Conservation (phyloP, 2,329 filamentous ascomycete species). For the Fusarium sacchari region DNA sequence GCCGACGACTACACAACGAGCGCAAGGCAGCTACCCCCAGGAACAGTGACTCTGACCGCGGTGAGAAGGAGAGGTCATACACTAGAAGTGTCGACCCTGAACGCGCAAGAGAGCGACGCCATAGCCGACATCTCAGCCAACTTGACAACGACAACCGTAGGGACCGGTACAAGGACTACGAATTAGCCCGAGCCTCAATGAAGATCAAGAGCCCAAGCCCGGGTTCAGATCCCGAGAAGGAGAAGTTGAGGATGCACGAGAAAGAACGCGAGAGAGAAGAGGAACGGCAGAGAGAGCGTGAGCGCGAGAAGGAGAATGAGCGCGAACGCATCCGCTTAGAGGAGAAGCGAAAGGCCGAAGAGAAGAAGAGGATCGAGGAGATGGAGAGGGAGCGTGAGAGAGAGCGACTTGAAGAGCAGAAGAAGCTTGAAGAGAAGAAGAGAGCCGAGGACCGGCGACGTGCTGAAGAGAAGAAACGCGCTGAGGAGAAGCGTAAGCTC, state of each 20-base stretch:
- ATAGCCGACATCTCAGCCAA: conserved; percentile 5
- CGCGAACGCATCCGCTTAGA: conserved; percentile 9
- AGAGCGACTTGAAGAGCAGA: conserved; percentile 1
- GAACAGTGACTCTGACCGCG: conserved; percentile 6
- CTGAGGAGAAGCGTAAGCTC: conserved; percentile 2
- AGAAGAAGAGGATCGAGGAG: conserved; percentile 6
- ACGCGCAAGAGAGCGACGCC: conserved; percentile 10
- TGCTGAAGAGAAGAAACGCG: conserved; percentile 1
- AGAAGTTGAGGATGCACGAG: conserved; percentile 13
- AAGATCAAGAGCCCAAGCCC: neutral
- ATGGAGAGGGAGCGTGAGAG: conserved; percentile 17
- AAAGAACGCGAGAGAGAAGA: conserved; percentile 5
- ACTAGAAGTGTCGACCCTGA: conserved; percentile 3
- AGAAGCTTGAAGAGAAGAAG: conserved; percentile 1
- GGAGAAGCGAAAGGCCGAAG: conserved; percentile 13
- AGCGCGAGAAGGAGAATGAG: conserved; percentile 22
- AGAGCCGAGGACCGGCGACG: conserved; percentile 2
- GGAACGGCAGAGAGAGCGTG: conserved; percentile 6
- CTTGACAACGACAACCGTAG: conserved; percentile 11
- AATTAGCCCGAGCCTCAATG: neutral
- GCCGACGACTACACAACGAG: conserved; percentile 12
- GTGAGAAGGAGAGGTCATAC: neutral
- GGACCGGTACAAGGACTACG: neutral
- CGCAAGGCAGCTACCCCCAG: neutral
- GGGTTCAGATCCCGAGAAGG: conserved; percentile 6